phyloP scores from a whole-genome alignment of 129 eudicot species.

The Artemisia tridentata region DNA sequence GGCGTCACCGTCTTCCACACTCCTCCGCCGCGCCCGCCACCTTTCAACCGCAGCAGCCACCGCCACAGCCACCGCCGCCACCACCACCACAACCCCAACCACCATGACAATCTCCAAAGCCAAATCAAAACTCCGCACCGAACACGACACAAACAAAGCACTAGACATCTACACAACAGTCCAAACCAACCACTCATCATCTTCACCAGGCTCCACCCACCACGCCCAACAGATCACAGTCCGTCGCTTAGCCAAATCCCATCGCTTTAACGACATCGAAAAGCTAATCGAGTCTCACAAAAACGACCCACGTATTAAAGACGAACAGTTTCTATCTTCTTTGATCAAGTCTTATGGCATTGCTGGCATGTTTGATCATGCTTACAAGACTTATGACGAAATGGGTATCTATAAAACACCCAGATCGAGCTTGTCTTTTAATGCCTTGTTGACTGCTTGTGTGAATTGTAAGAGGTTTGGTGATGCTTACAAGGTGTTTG shows the following conservation, averaged over 20 bases:
- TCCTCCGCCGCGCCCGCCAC: slow-evolving; percentile 60
- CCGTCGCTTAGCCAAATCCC: slow-evolving; percentile 73
- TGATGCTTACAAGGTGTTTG: slow-evolving; percentile 55
- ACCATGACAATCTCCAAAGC: slow-evolving; percentile 60
- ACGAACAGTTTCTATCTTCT: slow-evolving; percentile 60
- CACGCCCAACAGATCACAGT: slow-evolving; percentile 75
- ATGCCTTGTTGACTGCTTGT: slow-evolving; percentile 67
- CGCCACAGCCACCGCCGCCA: slow-evolving; percentile 9
- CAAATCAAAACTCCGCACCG: slow-evolving; percentile 53
- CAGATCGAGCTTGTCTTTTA: slow-evolving; percentile 64
- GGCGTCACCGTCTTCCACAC: slow-evolving; percentile 49
- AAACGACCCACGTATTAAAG: slow-evolving; percentile 51
- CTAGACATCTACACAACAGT: slow-evolving; percentile 66
- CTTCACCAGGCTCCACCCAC: slow-evolving; percentile 56
- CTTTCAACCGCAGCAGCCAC: slow-evolving; percentile 54
- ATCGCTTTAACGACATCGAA: slow-evolving; percentile 65
- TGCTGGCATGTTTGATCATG: slow-evolving; percentile 81
- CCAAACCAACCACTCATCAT: slow-evolving; percentile 37
- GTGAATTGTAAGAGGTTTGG: slow-evolving; percentile 34
- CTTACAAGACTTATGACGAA: slow-evolving; percentile 56
- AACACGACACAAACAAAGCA: slow-evolving; percentile 77
- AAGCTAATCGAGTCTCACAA: slow-evolving; percentile 73
- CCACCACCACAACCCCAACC: slow-evolving; percentile 20
- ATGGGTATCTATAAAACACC: slow-evolving; percentile 73
- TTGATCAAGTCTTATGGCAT: slow-evolving; percentile 74